A percentile compares a stretch with the other conserved stretches of the same genome.
Evolutionary conservation across 2,329 filamentous ascomycete genomes (phyloP).

Genomic region (Diaporthe velutina): DNA sequence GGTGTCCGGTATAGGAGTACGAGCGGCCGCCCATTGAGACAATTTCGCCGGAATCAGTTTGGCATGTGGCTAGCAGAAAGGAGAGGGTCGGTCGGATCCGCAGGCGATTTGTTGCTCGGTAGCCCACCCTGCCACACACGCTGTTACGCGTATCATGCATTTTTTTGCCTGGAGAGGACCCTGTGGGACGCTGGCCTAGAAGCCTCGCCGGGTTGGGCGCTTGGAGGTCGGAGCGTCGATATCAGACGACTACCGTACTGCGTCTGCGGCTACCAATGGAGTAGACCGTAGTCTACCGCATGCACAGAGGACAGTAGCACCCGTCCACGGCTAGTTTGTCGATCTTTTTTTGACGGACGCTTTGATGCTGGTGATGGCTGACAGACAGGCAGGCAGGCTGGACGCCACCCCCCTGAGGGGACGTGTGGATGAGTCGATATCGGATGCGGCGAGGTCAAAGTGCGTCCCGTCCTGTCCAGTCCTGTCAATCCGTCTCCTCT

Average conservation of each 20-base stretch:
- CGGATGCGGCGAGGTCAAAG: not conserved
- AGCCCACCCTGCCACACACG: not conserved
- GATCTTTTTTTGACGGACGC: not conserved
- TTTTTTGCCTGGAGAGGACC: not conserved
- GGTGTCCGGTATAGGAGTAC: slow-evolving; percentile 17
- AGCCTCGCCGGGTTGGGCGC: slow-evolving; percentile 5
- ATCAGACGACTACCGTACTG: not conserved
- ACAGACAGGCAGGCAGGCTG: not conserved
- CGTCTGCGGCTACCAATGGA: not conserved
- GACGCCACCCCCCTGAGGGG: not conserved
- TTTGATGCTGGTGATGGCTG: not conserved
- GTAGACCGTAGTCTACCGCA: not conserved
- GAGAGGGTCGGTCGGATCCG: slow-evolving; percentile 8
- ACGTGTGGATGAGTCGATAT: not conserved
- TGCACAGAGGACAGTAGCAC: not conserved
- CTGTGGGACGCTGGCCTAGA: not conserved
- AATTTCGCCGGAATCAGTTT: slow-evolving; percentile 18
- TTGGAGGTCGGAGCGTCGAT: slow-evolving; percentile 11
- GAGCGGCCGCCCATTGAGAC: slow-evolving; percentile 26
- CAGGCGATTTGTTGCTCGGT: not conserved
- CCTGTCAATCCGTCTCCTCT: not conserved
- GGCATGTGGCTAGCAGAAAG: slow-evolving; percentile 7
- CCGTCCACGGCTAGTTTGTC: not conserved
- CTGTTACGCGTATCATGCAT: not conserved
- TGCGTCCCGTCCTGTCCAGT: not conserved